Percentiles rank a stretch among this genome's conserved stretches.
These are phyloP conservation scores for Taphrina betulina DNA, from an alignment of 1,139 yeast species.

Conservation along the genomic window DNA sequence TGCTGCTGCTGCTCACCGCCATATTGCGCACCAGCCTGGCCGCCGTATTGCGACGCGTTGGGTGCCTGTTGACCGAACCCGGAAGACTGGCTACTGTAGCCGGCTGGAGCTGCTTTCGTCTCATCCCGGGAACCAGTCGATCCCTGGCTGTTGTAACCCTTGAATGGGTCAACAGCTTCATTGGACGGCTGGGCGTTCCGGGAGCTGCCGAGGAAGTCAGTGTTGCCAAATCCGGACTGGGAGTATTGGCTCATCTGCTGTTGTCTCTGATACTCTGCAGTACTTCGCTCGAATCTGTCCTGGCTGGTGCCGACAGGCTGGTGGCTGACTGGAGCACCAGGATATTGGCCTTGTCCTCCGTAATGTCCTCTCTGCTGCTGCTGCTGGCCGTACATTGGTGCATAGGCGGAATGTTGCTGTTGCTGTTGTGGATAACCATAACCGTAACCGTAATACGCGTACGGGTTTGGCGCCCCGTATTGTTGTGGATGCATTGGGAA, in stretches of 20 bases:
- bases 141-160: constrained; percentile 23
- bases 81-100: background rate
- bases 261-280: constrained; percentile 27
- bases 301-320: constrained; percentile 29
- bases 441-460: constrained; percentile 31
- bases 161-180: constrained; percentile 17
- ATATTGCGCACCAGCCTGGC: constrained; percentile 3
- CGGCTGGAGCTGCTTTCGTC: constrained; percentile 1
- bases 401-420: constrained; percentile 22
- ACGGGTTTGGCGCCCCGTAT: constrained; percentile 27
- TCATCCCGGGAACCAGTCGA: constrained; percentile 18
- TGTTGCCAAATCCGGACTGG: constrained; percentile 16
- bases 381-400: constrained; percentile 26
- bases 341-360: constrained; percentile 5
- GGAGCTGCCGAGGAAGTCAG: constrained; percentile 22
- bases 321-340: constrained; percentile 7
- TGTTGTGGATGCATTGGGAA: constrained; percentile 26
- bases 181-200: constrained; percentile 15
- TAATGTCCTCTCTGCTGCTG: constrained; percentile 9
- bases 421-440: constrained; percentile 28
- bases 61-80: constrained; percentile 6
- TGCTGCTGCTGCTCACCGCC: constrained; percentile 6
- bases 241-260: constrained; percentile 17
- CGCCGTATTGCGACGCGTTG: constrained; percentile 1
- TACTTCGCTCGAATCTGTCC: constrained; percentile 28